Evolutionary conservation across 495 filamentous ascomycete genomes (phyloP), one percentile per base, ranked within the genome.

Genomic region (Bryoglossum gracile): DNA sequence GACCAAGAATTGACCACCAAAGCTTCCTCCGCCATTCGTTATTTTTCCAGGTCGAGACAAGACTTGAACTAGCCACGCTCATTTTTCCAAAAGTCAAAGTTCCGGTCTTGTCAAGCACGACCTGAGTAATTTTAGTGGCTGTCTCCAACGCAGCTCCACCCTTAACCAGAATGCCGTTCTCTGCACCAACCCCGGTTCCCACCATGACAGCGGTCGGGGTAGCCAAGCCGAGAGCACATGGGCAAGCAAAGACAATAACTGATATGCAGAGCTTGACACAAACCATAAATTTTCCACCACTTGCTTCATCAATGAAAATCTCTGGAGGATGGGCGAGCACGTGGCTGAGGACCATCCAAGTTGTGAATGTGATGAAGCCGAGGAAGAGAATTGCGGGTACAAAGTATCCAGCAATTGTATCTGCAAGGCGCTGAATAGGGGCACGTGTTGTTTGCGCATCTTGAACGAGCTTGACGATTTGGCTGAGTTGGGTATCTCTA

Each of bases 31-130:
- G 78, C 76, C 76, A 81, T 23, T 83, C 77, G 39, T 76, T 80
- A 30, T 73, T 69, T 23, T 76, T 68, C 89, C 89, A 97, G 0
- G 74, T 69, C 18, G 77, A 66, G 28, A 78, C 77, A 42, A 88
- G 71, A 30, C 77, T 78, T 16, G 72, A 67, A 48, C 83, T 78
- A 18, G 86, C 81, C 21, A 97, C 90, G 50, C 75, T 89, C 92
- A 99, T 97, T 63, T 86, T 89, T 0, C 92, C 92, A 46, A 89
- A 80, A 0, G 92, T 99, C 55, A 99, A 71, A 1, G 92, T 99
- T 22, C 92, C 92, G 3, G 92, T 99, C 73, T 99, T 99, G 68
- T 99, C 92, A n/a, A 97, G 81, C n/a, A 99, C 89, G 34, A 97
- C 78, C 48, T 94, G 84, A 13, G 80, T 91, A 58, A 99, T 76